phyloP scores from a whole-genome alignment of 495 filamentous ascomycete species.

The Talaromyces proteolyticus region DNA sequence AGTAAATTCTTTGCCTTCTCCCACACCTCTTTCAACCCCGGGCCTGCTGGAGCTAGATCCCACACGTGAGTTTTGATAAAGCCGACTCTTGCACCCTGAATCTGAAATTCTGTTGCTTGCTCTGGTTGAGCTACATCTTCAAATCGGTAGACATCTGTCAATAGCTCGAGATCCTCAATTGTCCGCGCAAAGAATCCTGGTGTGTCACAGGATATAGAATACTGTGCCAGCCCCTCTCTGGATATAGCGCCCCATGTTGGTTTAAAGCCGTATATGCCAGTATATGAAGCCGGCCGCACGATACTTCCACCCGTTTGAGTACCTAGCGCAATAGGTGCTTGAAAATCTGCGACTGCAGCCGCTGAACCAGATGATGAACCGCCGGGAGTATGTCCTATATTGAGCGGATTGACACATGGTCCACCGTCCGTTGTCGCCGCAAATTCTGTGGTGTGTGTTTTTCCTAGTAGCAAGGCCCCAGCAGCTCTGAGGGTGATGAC shows the following conservation, averaged over 20 bases:
- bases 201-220: slow-evolving; percentile 45
- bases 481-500: not conserved
- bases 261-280: slow-evolving; percentile 49
- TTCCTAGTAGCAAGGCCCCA: not conserved
- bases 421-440: not conserved
- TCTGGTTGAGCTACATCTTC: slow-evolving; percentile 31
- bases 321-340: not conserved
- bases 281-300: slow-evolving; percentile 48
- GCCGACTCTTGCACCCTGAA: slow-evolving; percentile 39
- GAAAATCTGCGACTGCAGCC: slow-evolving; percentile 26
- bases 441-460: slow-evolving; percentile 3
- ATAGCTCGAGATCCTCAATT: slow-evolving; percentile 42
- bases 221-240: slow-evolving; percentile 44
- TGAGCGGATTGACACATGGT: slow-evolving; percentile 50
- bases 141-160: slow-evolving; percentile 40
- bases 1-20: slow-evolving; percentile 15
- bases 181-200: slow-evolving; percentile 43
- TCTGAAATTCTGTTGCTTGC: slow-evolving; percentile 12
- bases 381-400: slow-evolving; percentile 53
- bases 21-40: slow-evolving; percentile 22
- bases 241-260: slow-evolving; percentile 51
- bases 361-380: slow-evolving; percentile 60
- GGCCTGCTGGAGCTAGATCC: slow-evolving; percentile 37
- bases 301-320: slow-evolving; percentile 2
- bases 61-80: slow-evolving; percentile 42